These are phyloP conservation scores for Syzygium malaccense DNA, from an alignment of 441 rosid species.

Conservation along the genomic window DNA sequence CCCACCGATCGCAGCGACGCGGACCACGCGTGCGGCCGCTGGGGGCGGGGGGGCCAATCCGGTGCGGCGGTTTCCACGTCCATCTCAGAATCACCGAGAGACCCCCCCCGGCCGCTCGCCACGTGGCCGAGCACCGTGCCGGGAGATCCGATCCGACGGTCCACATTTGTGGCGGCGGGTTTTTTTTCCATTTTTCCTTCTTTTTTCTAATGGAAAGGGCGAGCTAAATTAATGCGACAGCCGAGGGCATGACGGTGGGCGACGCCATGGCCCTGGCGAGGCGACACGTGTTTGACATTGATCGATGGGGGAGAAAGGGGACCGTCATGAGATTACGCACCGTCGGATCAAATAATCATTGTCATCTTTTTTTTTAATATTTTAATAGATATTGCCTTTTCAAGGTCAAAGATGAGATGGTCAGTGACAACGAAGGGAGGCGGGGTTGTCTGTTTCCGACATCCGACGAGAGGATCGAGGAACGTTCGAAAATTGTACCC, in stretches of 20 bases:
- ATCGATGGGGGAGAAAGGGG: background rate
- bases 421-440: background rate
- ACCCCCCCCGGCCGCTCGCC: background rate
- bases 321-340: background rate
- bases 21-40: background rate
- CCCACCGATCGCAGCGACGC: background rate
- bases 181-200: too few relatives aligned
- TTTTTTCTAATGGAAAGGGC: fast-evolving
- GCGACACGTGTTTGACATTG: background rate
- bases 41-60: background rate
- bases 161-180: background rate
- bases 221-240: background rate
- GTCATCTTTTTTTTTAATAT: background rate
- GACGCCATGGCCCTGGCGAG: background rate
- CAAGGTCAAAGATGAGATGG: background rate
- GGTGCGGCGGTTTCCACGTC: background rate
- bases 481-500: background rate
- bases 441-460: background rate
- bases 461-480: background rate
- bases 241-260: background rate
- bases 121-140: background rate
- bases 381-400: background rate
- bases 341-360: background rate
- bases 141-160: background rate
- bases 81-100: background rate